Conservation (phyloP, 495 filamentous ascomycete species). For the Aspergillus bridgeri region DNA sequence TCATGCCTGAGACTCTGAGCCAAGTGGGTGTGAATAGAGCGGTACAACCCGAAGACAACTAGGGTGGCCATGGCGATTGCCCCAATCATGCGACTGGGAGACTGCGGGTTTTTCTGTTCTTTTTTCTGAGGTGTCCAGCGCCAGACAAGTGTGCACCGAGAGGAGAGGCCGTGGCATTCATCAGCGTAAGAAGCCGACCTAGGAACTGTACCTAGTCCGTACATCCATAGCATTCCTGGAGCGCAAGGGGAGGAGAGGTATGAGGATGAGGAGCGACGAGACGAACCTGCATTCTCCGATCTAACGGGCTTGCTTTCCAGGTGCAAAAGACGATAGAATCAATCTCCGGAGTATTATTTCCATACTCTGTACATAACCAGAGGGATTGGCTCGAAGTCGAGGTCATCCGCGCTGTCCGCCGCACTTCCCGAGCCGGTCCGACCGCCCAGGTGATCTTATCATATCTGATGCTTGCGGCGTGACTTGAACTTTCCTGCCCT, state of each 20-base stretch:
- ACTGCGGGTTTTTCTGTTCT: background rate
- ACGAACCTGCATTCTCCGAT: background rate
- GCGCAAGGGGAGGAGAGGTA: background rate
- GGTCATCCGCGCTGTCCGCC: slow-evolving; percentile 5
- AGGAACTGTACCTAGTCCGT: background rate
- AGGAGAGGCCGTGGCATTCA: background rate
- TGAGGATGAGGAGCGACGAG: background rate
- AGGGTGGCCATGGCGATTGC: background rate
- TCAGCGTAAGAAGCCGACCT: background rate
- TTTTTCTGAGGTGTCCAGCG: background rate
- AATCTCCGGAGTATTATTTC: no score
- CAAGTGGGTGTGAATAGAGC: background rate
- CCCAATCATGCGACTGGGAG: slow-evolving; percentile 1
- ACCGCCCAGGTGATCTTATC: slow-evolving; percentile 24
- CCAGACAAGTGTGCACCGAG: background rate
- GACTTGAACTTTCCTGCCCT: background rate
- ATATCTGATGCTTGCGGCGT: slow-evolving; percentile 18
- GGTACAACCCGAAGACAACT: slow-evolving; percentile 3
- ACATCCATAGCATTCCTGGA: no score
- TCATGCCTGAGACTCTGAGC: background rate
- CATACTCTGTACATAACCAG: background rate
- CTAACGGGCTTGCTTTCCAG: background rate
- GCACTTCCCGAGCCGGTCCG: slow-evolving; percentile 12
- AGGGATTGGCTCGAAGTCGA: background rate
- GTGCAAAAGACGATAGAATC: no score